A percentile compares a stretch with the other conserved stretches of the same genome.
phyloP scores from a whole-genome alignment of 73 alveolate genomes.

The Paramecium primaurelia region DNA sequence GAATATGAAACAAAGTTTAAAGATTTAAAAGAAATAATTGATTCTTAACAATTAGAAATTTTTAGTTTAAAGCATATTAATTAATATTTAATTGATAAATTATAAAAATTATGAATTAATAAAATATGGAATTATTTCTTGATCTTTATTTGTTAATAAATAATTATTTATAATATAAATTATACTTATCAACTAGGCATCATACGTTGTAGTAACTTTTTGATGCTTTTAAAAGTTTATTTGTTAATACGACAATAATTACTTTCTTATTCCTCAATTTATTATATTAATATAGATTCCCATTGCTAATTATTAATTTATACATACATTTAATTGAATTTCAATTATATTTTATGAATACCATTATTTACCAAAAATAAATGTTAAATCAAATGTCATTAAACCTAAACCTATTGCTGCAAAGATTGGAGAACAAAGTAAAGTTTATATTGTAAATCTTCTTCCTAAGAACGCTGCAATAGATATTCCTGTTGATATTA shows the following conservation, averaged over 20 bases:
- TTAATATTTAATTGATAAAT: not conserved
- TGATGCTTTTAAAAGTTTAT: not conserved
- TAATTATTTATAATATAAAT: too few relatives aligned
- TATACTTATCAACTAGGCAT: not conserved
- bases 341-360: not conserved
- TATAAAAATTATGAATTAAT: not conserved
- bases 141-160: not conserved
- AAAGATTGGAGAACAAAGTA: not conserved
- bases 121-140: not conserved
- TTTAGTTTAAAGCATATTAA: not conserved
- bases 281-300: not conserved
- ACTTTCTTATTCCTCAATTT: not conserved
- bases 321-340: not conserved
- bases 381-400: not conserved
- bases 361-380: not conserved
- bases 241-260: not conserved
- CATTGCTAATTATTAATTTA: not conserved
- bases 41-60: not conserved
- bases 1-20: not conserved
- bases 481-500: not conserved
- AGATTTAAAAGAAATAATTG: not conserved
- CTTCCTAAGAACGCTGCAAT: not conserved
- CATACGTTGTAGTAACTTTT: not conserved
- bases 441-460: not conserved
- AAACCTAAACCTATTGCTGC: not conserved